Base-by-base conservation (phyloP, 2,329 filamentous ascomycete genomes). In the Rhynchosporium graminicola region DNA sequence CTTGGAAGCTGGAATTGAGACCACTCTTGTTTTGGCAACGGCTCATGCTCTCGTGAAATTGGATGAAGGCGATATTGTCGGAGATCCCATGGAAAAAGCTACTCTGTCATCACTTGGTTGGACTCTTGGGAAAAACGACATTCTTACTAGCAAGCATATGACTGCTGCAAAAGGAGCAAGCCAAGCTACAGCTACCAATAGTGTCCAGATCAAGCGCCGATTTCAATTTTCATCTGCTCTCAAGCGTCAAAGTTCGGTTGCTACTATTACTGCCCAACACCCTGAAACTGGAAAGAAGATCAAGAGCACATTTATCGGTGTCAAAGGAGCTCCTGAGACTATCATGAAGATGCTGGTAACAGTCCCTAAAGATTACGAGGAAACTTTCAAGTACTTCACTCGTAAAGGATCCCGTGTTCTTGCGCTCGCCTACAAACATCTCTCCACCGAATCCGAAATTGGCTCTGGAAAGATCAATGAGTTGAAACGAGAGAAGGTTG, bases 71-170 rank as follows among this genome's bases (percentile, higher is more conserved):
- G 95, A 99, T 12, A 89, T 98, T 69, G 95, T 99, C 50, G 95
- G 95, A 72, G 95, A 99, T 73, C 95, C 95, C 2, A 99, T 99
- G 95, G 95, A 99, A 75, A 98, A 98, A 78, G 95, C 95, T 50
- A 98, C 95, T 1, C 80, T 99, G 33, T 81, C 83, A 55, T 92
- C 94, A 61, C 87, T 99, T 10, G 93, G 94, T 59, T 99, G 95
- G 95, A 87, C 84, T 61, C 83, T 99, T n/a, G 93, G 93, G 54
- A 89, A 87, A 72, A 95, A 97, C 68, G 94, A 99, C 72, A 87
- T 84, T 38, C 83, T 99, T 15, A 86, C 86, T 33, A 89, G 87
- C 75, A 92, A 90, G 74, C 76, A 80, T 10, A 74, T 78, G 13
- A 75, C 79, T 28, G 75, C 80, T 9, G 75, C 78, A n/a, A 77